Base-by-base conservation (phyloP, 2,329 filamentous ascomycete genomes). In the Alternaria conjuncta region DNA sequence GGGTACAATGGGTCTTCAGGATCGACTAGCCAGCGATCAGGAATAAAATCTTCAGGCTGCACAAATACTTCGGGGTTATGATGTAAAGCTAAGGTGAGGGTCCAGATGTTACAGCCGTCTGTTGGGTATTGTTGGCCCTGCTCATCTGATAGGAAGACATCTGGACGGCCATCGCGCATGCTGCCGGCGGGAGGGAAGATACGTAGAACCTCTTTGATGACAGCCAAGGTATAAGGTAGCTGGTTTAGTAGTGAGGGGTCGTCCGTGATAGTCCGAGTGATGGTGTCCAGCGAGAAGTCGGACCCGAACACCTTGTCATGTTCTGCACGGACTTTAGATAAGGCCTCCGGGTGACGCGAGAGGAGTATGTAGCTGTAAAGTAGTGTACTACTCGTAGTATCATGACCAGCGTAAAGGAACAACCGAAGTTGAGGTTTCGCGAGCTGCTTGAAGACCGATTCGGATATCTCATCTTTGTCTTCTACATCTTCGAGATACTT, bases 161-260 rank as follows among this genome's bases (percentile, higher is more conserved):
- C 47, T 2, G 55, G 18, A 9, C 30, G 13, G 5, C 67, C 64
- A 13, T 58, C 56, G 7, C 65, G 65, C 2, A 64, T 18, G 3
- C 79, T 79, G 6, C 79, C 81, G 0, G 71, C 72, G 1, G 71
- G 67, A 3, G 77, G 72, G 30, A 68, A 80, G 13, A 80, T 51
- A 4, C 78, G 71, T 6, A 80, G 64, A 0, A 71, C 71, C 50
- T 80, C 78, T 64, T 78, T 79, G 60, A 80, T 75, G 9, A 79
- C 71, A 12, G 77, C 77, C 3, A 66, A 59, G 0, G 74, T 77
- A 53, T 76, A 78, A 2, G 65, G 63, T 8, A 76, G 57, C 8
- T 68, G 60, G 56, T 76, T 79, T 23, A 78, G 49, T 4, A 76
- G 30, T 12, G 66, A 46, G 4, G 73, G 70, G 28, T 76, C 53